Conservation (phyloP, 306 rosid genomes). For the Quercus engelmannii region DNA sequence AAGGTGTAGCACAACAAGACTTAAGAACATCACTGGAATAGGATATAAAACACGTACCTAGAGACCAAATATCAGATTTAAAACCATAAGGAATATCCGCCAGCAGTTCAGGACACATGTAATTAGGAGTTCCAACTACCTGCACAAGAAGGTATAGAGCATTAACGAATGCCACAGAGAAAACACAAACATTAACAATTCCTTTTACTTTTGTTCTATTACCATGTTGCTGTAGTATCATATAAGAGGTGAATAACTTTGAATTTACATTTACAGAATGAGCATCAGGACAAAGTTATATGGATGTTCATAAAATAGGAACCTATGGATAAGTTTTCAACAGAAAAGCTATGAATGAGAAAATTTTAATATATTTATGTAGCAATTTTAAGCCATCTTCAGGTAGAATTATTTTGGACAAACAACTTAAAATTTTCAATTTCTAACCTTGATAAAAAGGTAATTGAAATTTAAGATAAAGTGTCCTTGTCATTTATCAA, state of each 20-base stretch:
- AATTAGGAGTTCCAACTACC: slow-evolving; percentile 99
- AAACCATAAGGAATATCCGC: slow-evolving; percentile 99
- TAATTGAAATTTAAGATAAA: not conserved
- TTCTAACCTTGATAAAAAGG: not conserved
- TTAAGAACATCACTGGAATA: not conserved
- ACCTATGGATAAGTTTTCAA: not conserved
- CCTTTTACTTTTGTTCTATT: not conserved
- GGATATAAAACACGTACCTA: slow-evolving; percentile 56
- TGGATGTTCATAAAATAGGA: not conserved
- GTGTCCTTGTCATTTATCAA: not conserved
- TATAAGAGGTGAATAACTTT: not conserved
- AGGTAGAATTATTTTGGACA: not conserved
- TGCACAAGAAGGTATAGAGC: slow-evolving; percentile 23
- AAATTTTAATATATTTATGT: not conserved
- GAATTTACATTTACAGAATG: not conserved
- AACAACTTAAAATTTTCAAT: not conserved
- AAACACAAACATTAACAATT: not conserved
- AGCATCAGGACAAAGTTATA: not conserved
- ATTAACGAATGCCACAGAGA: not conserved
- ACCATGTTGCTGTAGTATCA: not conserved
- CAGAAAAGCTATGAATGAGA: not conserved
- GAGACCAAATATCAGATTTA: slow-evolving; percentile 99
- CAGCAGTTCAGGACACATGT: slow-evolving; percentile 99
- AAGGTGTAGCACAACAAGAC: slow-evolving; percentile 26
- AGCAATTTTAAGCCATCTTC: not conserved